phyloP scores from a whole-genome alignment of 1,284 basidiomycete species.

The Phellopilus nigrolimitatus region DNA sequence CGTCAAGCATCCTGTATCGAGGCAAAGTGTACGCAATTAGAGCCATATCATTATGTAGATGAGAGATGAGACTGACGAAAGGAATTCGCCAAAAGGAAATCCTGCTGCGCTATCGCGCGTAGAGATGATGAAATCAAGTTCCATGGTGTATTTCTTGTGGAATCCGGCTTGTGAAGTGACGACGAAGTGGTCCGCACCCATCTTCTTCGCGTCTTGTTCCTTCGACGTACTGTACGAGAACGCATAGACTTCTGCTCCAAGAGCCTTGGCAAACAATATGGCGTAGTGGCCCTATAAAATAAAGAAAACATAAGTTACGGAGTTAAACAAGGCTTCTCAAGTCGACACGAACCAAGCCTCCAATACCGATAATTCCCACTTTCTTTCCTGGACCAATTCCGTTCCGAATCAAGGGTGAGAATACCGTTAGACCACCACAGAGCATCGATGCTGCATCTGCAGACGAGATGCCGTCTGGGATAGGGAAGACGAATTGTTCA shows the following conservation, averaged over 20 bases:
- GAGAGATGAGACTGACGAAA: conserved; percentile 35
- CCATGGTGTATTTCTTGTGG: conserved; percentile 34
- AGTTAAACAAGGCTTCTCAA: not conserved
- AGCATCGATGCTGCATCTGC: conserved; percentile 50
- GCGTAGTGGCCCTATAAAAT: conserved; percentile 42
- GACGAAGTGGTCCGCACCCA: conserved; percentile 40
- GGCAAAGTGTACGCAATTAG: not conserved
- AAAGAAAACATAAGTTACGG: conserved; percentile 25
- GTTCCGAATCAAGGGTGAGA: conserved; percentile 58
- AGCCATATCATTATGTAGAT: not conserved
- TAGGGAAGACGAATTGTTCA: too few relatives aligned
- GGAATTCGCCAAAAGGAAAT: too few relatives aligned
- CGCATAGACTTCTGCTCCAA: too few relatives aligned
- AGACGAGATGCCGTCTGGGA: conserved; percentile 56
- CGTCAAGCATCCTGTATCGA: conserved; percentile 17
- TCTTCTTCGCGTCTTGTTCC: conserved; percentile 41
- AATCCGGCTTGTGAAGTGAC: conserved; percentile 27
- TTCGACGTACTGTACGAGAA: conserved; percentile 44
- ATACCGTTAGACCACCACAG: conserved; percentile 66
- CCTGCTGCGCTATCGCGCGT: conserved; percentile 30
- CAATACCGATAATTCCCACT: conserved; percentile 64
- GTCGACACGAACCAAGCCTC: conserved; percentile 33
- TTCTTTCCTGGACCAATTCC: conserved; percentile 59
- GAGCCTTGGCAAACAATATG: conserved; percentile 43
- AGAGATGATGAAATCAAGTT: conserved; percentile 42